Percentiles rank a stretch among this genome's conserved stretches.
Evolutionary conservation across 1,139 yeast genomes (phyloP).

Genomic region (Zygosaccharomyces sapae): DNA sequence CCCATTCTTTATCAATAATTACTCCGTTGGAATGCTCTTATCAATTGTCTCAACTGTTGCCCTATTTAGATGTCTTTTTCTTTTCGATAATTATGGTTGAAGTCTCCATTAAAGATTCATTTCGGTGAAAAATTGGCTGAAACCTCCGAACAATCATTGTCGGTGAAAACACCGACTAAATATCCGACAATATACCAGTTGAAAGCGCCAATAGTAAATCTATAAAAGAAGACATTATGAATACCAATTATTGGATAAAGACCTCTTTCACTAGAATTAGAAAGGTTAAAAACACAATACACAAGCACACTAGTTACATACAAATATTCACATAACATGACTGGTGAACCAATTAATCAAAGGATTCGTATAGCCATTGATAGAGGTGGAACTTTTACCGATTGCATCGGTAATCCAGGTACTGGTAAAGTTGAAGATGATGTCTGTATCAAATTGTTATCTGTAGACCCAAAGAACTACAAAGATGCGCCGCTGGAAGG

Average conservation of each 20-base stretch:
- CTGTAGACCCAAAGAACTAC: constrained; percentile 84
- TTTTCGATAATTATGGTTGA: not conserved
- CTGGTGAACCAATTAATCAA: not conserved
- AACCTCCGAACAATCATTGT: not conserved
- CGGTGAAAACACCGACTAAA: not conserved
- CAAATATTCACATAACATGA: not conserved
- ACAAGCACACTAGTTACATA: not conserved
- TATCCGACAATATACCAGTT: not conserved
- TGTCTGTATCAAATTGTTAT: constrained; percentile 62
- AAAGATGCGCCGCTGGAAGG: constrained; percentile 91
- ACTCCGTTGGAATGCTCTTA: not conserved
- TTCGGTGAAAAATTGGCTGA: not conserved
- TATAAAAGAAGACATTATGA: not conserved
- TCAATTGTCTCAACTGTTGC: not conserved
- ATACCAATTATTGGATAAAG: not conserved
- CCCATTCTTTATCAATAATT: not conserved
- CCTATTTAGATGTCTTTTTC: not conserved
- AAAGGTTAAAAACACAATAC: not conserved
- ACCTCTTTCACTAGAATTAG: not conserved
- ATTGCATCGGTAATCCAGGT: constrained; percentile 52
- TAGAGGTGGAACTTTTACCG: constrained; percentile 87
- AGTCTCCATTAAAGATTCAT: not conserved
- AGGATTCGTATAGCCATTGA: constrained; percentile 41
- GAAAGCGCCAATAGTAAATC: not conserved
- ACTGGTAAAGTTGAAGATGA: constrained; percentile 43